A percentile compares a stretch with the other conserved stretches of the same genome.
Conservation (phyloP, 495 filamentous ascomycete species). For the Viridothelium virens region DNA sequence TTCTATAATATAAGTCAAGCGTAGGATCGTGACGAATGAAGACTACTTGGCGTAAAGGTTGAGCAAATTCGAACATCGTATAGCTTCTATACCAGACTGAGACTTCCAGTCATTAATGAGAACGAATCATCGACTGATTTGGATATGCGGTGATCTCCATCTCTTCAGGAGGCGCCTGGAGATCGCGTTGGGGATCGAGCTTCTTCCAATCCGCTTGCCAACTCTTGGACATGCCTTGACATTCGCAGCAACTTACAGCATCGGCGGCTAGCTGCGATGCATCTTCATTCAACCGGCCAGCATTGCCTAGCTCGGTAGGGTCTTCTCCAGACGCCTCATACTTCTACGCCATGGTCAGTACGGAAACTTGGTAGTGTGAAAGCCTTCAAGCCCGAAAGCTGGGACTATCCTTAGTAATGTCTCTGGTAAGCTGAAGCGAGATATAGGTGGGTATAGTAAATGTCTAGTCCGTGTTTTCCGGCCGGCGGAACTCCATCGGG, state of each 20-base stretch:
- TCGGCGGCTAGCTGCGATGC: neutral
- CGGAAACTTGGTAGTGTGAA: neutral
- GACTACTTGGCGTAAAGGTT: constrained; percentile 10
- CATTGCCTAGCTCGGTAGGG: neutral
- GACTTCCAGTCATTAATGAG: constrained; percentile 9
- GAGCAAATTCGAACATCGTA: neutral
- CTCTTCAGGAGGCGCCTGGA: neutral
- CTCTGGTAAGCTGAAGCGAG: neutral
- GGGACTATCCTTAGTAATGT: neutral
- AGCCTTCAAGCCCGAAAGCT: neutral
- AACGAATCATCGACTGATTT: neutral
- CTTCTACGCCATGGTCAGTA: neutral
- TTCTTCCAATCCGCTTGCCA: neutral
- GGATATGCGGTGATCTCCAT: neutral
- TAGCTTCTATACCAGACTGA: neutral
- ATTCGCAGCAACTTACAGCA: neutral
- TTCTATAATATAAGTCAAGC: constrained; percentile 4
- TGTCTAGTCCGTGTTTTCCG: neutral
- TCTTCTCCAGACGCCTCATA: neutral
- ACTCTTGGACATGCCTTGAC: neutral
- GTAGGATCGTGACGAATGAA: constrained; percentile 1
- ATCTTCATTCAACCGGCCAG: neutral
- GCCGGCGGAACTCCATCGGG: neutral
- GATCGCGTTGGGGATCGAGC: neutral
- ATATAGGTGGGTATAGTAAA: neutral